phyloP scores from a whole-genome alignment of 2,329 filamentous ascomycete genomes.

The Cytospora piceae region DNA sequence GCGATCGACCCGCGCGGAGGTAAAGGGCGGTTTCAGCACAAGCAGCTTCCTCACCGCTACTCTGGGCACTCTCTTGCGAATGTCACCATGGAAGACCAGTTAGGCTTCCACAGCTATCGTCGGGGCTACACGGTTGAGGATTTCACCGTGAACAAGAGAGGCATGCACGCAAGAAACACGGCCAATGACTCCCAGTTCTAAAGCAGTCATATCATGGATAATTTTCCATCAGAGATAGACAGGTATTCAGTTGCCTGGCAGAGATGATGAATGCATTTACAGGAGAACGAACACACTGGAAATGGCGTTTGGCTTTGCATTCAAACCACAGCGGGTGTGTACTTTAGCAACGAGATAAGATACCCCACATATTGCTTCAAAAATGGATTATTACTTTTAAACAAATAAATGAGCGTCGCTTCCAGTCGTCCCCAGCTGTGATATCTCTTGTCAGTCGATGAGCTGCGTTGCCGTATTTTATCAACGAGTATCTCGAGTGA shows the following conservation, averaged over 20 bases:
- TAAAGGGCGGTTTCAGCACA: not conserved
- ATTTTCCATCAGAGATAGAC: too few relatives aligned
- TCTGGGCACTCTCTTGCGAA: not conserved
- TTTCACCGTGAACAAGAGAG: not conserved
- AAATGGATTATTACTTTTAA: not conserved
- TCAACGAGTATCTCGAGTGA: not conserved
- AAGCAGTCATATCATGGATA: not conserved
- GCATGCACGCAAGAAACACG: not conserved
- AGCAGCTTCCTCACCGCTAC: slow-evolving; percentile 12
- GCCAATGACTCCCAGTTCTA: not conserved
- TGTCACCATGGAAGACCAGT: not conserved
- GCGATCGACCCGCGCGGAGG: not conserved
- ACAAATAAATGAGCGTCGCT: too few relatives aligned
- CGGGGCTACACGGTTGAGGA: slow-evolving; percentile 5
- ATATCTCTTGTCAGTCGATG: not conserved
- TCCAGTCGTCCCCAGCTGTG: too few relatives aligned
- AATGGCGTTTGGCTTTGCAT: not conserved
- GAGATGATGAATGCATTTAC: not conserved
- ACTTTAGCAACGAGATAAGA: not conserved
- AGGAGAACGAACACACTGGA: too few relatives aligned
- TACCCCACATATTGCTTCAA: not conserved
- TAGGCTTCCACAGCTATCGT: not conserved
- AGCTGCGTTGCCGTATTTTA: not conserved
- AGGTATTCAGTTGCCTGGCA: not conserved
- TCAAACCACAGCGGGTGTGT: not conserved